A percentile compares a stretch with the other conserved stretches of the same genome.
phyloP scores from a whole-genome alignment of 805 yeast species.

The Lipomyces spencermartinsiae region DNA sequence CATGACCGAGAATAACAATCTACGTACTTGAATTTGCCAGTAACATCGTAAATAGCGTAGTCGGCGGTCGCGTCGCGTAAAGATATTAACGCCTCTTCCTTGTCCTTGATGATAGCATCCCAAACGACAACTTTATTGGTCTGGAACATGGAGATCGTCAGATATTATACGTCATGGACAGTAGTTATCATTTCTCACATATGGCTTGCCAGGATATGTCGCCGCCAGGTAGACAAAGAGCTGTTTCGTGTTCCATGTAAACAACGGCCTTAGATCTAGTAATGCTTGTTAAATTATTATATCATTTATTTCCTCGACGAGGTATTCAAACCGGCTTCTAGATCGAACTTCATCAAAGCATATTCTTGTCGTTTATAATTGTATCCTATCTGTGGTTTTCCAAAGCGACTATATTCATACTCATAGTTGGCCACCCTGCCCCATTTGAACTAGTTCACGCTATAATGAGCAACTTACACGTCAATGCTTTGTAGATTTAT shows the following conservation, averaged over 20 bases:
- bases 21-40: constrained; percentile 52
- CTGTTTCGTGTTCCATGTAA: constrained; percentile 97
- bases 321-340: constrained; percentile 51
- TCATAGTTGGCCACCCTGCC: constrained; percentile 24
- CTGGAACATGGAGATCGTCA: constrained; percentile 37
- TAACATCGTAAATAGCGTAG: constrained; percentile 88
- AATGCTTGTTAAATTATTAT: not conserved
- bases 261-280: constrained; percentile 74
- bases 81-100: constrained; percentile 63
- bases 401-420: constrained; percentile 22
- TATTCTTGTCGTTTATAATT: constrained; percentile 66
- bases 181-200: constrained; percentile 41
- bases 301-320: not conserved
- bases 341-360: constrained; percentile 72
- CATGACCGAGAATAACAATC: not conserved
- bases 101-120: constrained; percentile 77
- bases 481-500: constrained; percentile 37
- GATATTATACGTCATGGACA: not conserved
- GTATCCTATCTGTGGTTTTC: constrained; percentile 72
- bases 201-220: constrained; percentile 65
- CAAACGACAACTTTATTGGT: constrained; percentile 76
- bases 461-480: constrained; percentile 31
- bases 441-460: constrained; percentile 11
- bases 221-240: constrained; percentile 91
- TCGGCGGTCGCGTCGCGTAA: constrained; percentile 65